Percentiles rank a stretch among this genome's conserved stretches.
These are phyloP conservation scores for Lathyrus tuberosus DNA, from an alignment of 306 rosid species.

Conservation along the genomic window DNA sequence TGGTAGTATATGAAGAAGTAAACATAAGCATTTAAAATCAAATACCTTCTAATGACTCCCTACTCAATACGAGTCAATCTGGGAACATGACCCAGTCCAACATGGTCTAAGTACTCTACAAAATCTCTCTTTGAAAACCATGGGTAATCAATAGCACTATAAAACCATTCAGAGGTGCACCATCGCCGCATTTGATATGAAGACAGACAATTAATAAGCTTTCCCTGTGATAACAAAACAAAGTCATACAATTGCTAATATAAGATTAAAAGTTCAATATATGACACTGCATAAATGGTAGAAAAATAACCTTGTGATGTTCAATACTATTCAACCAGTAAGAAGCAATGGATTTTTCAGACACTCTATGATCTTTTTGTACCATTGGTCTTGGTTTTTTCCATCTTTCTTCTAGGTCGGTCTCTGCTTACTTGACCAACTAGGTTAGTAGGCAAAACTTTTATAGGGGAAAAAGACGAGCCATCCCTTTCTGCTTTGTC, in stretches of 20 bases:
- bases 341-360: constrained; percentile 43
- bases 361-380: constrained; percentile 43
- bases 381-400: constrained; percentile 51
- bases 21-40: constrained; percentile 41
- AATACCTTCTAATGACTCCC: constrained; percentile 93
- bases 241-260: constrained; percentile 12
- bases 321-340: constrained; percentile 38
- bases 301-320: constrained; percentile 57
- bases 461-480: constrained; percentile 50
- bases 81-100: constrained; percentile 93
- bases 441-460: constrained; percentile 53
- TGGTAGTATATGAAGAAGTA: constrained; percentile 22
- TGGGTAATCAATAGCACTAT: constrained; percentile 93
- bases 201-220: constrained; percentile 69
- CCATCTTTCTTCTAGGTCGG: constrained; percentile 64
- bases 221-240: constrained; percentile 57
- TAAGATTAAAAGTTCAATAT: constrained; percentile 33
- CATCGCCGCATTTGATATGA: constrained; percentile 70
- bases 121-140: constrained; percentile 98
- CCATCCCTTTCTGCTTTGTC: constrained; percentile 53
- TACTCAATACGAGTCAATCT: constrained; percentile 95
- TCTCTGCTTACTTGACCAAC: constrained; percentile 50
- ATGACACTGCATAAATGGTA: constrained; percentile 33
- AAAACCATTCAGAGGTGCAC: constrained; percentile 96
- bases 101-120: constrained; percentile 86